Percentiles rank a stretch among this genome's conserved stretches.
phyloP scores from a whole-genome alignment of 2,329 filamentous ascomycete species.

The Sarocladium brachiariae region DNA sequence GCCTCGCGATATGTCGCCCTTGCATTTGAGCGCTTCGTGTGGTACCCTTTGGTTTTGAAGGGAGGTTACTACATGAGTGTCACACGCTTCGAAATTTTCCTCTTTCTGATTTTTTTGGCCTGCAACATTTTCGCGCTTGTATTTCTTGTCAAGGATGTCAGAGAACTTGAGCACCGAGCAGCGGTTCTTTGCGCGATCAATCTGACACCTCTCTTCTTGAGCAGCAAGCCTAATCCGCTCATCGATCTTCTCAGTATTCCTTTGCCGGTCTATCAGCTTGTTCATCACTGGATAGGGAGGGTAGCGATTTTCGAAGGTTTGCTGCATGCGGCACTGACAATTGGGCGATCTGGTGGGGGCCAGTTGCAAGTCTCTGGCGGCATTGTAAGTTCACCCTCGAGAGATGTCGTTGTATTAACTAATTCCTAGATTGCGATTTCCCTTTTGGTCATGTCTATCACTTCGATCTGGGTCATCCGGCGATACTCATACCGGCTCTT shows the following conservation, averaged over 20 bases:
- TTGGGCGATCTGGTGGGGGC: background rate
- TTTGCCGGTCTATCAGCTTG: background rate
- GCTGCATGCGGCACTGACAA: background rate
- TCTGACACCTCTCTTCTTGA: background rate
- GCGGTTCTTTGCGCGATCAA: background rate
- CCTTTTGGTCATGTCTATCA: background rate
- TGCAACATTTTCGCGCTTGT: background rate
- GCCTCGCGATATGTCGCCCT: background rate
- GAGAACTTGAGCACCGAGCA: background rate
- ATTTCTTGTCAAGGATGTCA: background rate
- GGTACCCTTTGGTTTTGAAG: background rate
- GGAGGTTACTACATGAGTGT: background rate
- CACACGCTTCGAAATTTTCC: background rate
- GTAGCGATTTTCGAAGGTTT: background rate
- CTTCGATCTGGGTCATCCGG: background rate
- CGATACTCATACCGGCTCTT: background rate
- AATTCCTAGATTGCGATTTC: background rate
- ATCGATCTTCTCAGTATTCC: background rate
- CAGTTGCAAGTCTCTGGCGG: background rate
- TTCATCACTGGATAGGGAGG: background rate
- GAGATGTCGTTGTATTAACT: background rate
- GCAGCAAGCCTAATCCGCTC: background rate
- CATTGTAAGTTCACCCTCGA: background rate
- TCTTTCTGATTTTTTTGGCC: background rate
- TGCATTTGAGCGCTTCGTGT: background rate